Conservation (phyloP, 2,329 filamentous ascomycete species). For the Lachnellula occidentalis region DNA sequence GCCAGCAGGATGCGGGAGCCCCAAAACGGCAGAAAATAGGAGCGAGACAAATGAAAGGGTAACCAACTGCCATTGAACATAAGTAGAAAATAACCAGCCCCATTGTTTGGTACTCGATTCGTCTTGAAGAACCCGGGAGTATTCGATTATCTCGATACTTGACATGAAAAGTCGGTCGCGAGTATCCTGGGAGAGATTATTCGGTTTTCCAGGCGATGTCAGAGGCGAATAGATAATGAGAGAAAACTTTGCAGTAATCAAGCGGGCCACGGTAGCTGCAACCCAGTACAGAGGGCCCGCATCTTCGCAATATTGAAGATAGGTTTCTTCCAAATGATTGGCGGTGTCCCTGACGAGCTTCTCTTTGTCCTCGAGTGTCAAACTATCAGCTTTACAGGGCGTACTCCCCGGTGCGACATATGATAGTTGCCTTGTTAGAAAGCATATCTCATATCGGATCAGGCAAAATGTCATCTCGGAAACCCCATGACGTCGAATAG, state of each 20-base stretch:
- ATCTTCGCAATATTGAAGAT: constrained; percentile 33
- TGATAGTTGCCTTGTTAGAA: constrained; percentile 19
- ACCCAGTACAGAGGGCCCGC: constrained; percentile 46
- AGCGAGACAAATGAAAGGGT: too few relatives aligned
- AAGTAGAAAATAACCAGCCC: constrained; percentile 37
- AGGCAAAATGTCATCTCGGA: constrained; percentile 37
- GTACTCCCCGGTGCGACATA: constrained; percentile 21
- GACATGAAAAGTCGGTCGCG: constrained; percentile 34
- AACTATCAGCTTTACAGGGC: constrained; percentile 4
- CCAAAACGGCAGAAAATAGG: too few relatives aligned
- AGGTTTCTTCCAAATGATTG: constrained; percentile 27
- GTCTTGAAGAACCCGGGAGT: constrained; percentile 34
- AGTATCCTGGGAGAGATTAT: constrained; percentile 31
- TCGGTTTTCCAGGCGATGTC: constrained; percentile 23
- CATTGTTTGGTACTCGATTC: constrained; percentile 35
- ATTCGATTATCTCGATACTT: constrained; percentile 37
- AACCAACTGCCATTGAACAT: constrained; percentile 37
- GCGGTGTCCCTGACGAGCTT: constrained; percentile 28
- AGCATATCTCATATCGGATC: constrained; percentile 32
- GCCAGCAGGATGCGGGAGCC: too few relatives aligned
- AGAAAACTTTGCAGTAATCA: constrained; percentile 36
- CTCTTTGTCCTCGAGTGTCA: constrained; percentile 30
- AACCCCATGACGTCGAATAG: constrained; percentile 25
- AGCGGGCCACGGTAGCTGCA: constrained; percentile 37
- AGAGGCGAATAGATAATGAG: constrained; percentile 34